A percentile compares a stretch with the other conserved stretches of the same genome.
Conservation (phyloP, 2,329 filamentous ascomycete species). For the Paecilomyces sp. region DNA sequence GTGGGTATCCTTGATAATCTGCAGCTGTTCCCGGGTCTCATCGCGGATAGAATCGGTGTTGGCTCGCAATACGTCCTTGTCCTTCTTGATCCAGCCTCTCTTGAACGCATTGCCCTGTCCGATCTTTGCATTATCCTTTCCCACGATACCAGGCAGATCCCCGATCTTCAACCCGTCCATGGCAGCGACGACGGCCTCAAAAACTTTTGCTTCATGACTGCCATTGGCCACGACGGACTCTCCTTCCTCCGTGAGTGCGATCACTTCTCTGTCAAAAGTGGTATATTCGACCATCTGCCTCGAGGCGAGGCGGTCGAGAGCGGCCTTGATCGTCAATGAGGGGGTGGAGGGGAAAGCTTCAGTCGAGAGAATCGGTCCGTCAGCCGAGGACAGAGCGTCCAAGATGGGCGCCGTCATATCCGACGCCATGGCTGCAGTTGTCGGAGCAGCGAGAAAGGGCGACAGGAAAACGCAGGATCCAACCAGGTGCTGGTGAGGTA, state of each 20-base stretch:
- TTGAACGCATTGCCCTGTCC: conserved; percentile 95
- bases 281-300: conserved; percentile 84
- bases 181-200: conserved; percentile 63
- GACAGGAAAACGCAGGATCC: neutral
- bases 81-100: conserved; percentile 61
- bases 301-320: conserved; percentile 76
- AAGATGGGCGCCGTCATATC: conserved; percentile 62
- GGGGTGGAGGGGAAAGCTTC: conserved; percentile 61
- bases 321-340: conserved; percentile 70
- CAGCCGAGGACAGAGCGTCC: conserved; percentile 55
- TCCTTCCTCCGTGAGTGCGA: conserved; percentile 67
- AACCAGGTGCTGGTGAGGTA: neutral
- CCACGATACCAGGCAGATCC: conserved; percentile 51
- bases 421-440: conserved; percentile 30
- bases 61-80: conserved; percentile 49
- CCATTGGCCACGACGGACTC: conserved; percentile 66
- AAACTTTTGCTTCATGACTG: conserved; percentile 77
- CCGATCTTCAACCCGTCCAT: conserved; percentile 74
- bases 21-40: conserved; percentile 66
- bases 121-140: conserved; percentile 48
- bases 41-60: conserved; percentile 69
- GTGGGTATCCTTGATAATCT: conserved; percentile 62
- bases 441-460: neutral
- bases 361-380: conserved; percentile 57
- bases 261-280: conserved; percentile 71